Evolutionary conservation across 164 flowering plant species (phyloP).

Genomic region (Liriodendron chinense): DNA sequence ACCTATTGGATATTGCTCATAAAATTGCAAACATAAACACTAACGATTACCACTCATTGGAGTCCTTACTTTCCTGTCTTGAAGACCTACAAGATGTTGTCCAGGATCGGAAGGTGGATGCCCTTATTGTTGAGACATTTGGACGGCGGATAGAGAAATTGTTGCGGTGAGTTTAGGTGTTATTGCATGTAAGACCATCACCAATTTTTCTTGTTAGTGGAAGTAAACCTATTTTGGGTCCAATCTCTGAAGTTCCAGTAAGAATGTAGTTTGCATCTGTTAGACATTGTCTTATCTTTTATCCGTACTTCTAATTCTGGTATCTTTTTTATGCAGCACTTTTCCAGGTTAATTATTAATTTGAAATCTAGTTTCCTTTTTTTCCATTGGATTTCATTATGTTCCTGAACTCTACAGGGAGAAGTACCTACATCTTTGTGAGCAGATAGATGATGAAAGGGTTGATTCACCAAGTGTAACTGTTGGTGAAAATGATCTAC

Average conservation of each 20-base stretch:
- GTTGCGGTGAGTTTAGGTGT: constrained; percentile 69
- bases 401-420: constrained; percentile 51
- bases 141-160: constrained; percentile 93
- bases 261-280: too few species aligned
- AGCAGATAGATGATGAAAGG: constrained; percentile 81
- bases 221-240: neutral
- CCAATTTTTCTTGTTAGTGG: neutral
- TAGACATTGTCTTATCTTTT: too few species aligned
- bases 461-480: constrained; percentile 44
- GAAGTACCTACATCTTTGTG: constrained; percentile 78
- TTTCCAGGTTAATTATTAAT: neutral
- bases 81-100: constrained; percentile 83
- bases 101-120: constrained; percentile 90
- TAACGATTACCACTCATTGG: constrained; percentile 61
- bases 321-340: neutral
- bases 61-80: constrained; percentile 60
- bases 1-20: constrained; percentile 74
- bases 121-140: constrained; percentile 91
- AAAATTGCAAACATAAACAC: constrained; percentile 59
- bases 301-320: too few species aligned
- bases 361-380: neutral
- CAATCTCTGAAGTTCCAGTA: neutral
- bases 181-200: neutral
- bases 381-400: neutral
- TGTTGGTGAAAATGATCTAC: constrained; percentile 73